A percentile compares a stretch with the other conserved stretches of the same genome.
Conservation (phyloP, 2,329 filamentous ascomycete genomes). For the Hortaea werneckii region DNA sequence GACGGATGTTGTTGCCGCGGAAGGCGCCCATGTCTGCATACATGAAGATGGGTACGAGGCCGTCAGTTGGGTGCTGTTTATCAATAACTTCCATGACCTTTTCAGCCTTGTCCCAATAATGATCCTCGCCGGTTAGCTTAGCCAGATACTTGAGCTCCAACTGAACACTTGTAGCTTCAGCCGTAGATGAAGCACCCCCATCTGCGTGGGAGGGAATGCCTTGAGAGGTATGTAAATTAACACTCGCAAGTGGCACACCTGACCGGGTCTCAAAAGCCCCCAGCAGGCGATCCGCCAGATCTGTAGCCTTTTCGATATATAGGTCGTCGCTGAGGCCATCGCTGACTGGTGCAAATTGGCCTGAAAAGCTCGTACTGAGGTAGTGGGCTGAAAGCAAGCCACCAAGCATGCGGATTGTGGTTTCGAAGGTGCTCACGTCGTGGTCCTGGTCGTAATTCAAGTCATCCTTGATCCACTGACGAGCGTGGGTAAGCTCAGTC, state of each 20-base stretch:
- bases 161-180: conserved; percentile 84
- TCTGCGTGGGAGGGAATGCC: conserved; percentile 77
- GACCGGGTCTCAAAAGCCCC: conserved; percentile 80
- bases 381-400: conserved; percentile 90
- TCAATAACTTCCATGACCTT: conserved; percentile 88
- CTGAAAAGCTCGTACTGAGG: conserved; percentile 70
- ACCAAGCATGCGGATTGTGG: conserved; percentile 93
- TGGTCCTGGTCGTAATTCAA: conserved; percentile 85
- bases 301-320: conserved; percentile 91
- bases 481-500: conserved; percentile 68
- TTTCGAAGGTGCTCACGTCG: conserved; percentile 96
- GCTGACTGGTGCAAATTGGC: conserved; percentile 60
- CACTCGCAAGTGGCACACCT: conserved; percentile 80
- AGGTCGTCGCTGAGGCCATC: conserved; percentile 74
- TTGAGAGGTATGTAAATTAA: conserved; percentile 69
- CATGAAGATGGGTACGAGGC: conserved; percentile 85
- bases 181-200: conserved; percentile 80
- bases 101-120: conserved; percentile 88
- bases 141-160: conserved; percentile 96
- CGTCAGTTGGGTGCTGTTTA: conserved; percentile 66
- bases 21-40: conserved; percentile 71
- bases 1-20: conserved; percentile 71
- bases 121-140: conserved; percentile 82
- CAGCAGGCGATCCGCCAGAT: conserved; percentile 77
- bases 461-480: conserved; percentile 76